Percentiles rank a stretch among this genome's conserved stretches.
Evolutionary conservation across 179 eudicot species (phyloP).

Genomic region (Beta lomatogona): DNA sequence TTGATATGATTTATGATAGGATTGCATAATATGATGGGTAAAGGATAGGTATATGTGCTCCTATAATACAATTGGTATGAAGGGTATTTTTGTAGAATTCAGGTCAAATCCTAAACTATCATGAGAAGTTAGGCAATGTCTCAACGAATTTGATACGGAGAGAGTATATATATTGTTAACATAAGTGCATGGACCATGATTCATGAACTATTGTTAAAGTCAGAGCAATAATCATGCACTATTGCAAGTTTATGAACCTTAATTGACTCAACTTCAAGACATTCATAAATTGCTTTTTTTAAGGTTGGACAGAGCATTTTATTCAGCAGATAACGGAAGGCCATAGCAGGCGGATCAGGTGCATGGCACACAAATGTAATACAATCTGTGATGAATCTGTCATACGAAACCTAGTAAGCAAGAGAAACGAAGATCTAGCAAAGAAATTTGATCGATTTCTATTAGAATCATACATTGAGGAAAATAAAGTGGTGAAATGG

Average conservation of each 20-base stretch:
- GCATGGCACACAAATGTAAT: conserved; percentile 71
- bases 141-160: neutral
- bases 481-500: conserved; percentile 71
- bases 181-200: neutral
- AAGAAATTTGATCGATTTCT: conserved; percentile 67
- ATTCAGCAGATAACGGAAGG: conserved; percentile 69
- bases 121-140: neutral
- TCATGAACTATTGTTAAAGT: too few species aligned
- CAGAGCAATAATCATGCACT: too few species aligned
- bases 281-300: neutral
- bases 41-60: too few species aligned
- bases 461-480: conserved; percentile 72
- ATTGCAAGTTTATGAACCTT: too few species aligned
- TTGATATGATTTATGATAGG: too few species aligned
- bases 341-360: conserved; percentile 60
- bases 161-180: neutral
- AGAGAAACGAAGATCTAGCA: conserved; percentile 49
- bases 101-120: too few species aligned
- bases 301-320: conserved; percentile 78
- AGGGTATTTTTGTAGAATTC: too few species aligned
- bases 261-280: too few species aligned
- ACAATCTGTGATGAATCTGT: conserved; percentile 65
- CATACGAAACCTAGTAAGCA: conserved; percentile 47
- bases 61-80: too few species aligned
- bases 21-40: too few species aligned